These are phyloP conservation scores for Biscogniauxia mediterranea DNA, from an alignment of 2,329 filamentous ascomycete species.

Conservation along the genomic window DNA sequence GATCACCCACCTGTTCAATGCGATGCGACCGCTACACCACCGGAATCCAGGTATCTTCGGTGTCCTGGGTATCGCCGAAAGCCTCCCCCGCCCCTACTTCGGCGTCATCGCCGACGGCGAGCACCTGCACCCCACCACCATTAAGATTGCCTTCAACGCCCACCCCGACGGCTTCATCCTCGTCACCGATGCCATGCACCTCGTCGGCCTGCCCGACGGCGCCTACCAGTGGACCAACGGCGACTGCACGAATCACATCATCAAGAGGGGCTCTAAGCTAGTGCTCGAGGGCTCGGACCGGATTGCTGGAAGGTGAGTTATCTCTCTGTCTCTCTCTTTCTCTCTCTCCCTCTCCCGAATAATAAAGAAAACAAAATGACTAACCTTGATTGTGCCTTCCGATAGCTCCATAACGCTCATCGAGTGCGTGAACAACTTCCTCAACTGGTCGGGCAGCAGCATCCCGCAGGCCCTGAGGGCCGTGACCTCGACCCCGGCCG, in stretches of 20 bases:
- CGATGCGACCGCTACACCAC: slow-evolving; percentile 87
- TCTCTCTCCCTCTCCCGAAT: not conserved
- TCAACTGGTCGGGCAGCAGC: slow-evolving; percentile 68
- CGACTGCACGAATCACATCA: slow-evolving; percentile 53
- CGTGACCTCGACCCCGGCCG: slow-evolving; percentile 74
- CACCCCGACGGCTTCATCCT: slow-evolving; percentile 83
- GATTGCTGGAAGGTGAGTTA: slow-evolving; percentile 70
- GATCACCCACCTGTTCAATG: slow-evolving; percentile 94
- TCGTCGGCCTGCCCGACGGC: slow-evolving; percentile 81
- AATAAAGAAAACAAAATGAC: not conserved
- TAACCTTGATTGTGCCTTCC: not conserved
- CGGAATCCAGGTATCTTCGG: slow-evolving; percentile 90
- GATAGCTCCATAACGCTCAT: slow-evolving; percentile 67
- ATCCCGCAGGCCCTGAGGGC: slow-evolving; percentile 68
- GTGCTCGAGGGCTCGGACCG: slow-evolving; percentile 75
- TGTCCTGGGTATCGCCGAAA: slow-evolving; percentile 68
- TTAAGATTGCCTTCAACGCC: slow-evolving; percentile 86
- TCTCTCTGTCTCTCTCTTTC: too few relatives aligned
- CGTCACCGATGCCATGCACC: slow-evolving; percentile 89
- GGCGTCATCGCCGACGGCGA: slow-evolving; percentile 90
- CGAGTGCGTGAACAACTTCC: slow-evolving; percentile 80
- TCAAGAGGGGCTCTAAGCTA: slow-evolving; percentile 71
- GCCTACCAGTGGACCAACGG: slow-evolving; percentile 84
- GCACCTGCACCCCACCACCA: slow-evolving; percentile 81
- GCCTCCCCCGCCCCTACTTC: slow-evolving; percentile 67